Conservation (phyloP, 1,139 yeast species). For the Magnusiomyces ingens region DNA sequence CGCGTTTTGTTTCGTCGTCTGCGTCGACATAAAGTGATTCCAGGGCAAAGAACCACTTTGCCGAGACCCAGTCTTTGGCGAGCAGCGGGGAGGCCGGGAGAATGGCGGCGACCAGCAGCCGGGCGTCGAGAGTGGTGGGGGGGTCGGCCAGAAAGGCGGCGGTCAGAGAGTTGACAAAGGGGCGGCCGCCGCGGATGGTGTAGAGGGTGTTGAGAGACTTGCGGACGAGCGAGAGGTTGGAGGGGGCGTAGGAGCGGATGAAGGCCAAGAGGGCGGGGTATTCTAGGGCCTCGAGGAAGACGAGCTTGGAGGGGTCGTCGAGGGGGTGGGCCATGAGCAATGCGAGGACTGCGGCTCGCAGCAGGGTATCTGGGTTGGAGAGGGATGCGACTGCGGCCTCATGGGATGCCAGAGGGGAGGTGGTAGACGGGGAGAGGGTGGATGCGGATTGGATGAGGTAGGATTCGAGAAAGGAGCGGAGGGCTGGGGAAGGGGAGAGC, state of each 20-base stretch:
- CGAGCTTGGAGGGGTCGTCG: constrained; percentile 2
- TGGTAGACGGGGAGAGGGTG: too few species aligned
- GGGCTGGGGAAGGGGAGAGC: constrained; percentile 8
- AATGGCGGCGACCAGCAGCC: not conserved
- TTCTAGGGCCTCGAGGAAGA: constrained; percentile 9
- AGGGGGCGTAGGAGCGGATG: constrained; percentile 9
- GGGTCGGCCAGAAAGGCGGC: constrained; percentile 7
- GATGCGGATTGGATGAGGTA: constrained; percentile 8
- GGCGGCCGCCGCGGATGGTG: constrained; percentile 12
- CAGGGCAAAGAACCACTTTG: constrained; percentile 12
- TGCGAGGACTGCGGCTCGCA: constrained; percentile 12
- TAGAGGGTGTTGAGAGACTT: constrained; percentile 6
- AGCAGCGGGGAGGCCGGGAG: constrained; percentile 11
- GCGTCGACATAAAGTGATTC: constrained; percentile 6
- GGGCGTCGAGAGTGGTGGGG: not conserved
- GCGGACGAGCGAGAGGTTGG: constrained; percentile 6
- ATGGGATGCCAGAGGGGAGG: not conserved
- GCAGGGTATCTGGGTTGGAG: not conserved
- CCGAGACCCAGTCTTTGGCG: constrained; percentile 14
- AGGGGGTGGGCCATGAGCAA: constrained; percentile 5
- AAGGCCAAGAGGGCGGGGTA: constrained; percentile 10
- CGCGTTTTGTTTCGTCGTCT: not conserved
- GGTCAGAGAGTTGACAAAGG: constrained; percentile 11
- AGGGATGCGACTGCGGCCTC: not conserved
- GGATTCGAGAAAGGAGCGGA: constrained; percentile 14